Conservation (phyloP, 306 rosid species). For the Betula pendula region DNA sequence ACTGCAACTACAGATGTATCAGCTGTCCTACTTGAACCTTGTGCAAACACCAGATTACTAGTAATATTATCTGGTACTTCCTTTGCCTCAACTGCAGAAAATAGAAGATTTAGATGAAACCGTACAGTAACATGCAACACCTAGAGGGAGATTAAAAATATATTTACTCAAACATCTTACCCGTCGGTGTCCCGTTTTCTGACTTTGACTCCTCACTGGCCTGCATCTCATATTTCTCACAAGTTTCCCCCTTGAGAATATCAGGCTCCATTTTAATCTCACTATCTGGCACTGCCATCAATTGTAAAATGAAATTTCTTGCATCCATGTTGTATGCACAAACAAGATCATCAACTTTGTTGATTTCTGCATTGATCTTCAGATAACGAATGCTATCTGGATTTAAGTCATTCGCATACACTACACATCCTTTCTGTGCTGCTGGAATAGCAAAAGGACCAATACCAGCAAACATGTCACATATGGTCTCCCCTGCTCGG, state of each 20-base stretch:
- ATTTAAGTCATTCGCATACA: conserved; percentile 92
- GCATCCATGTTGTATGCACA: conserved; percentile 80
- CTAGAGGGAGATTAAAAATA: conserved; percentile 17
- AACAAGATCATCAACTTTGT: conserved; percentile 67
- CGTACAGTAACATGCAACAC: conserved; percentile 12
- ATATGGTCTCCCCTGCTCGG: conserved; percentile 68
- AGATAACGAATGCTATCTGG: conserved; percentile 78
- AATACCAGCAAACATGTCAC: conserved; percentile 98
- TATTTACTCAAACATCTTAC: conserved; percentile 35
- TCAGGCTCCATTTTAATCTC: conserved; percentile 39
- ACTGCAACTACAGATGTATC: conserved; percentile 51
- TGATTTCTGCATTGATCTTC: conserved; percentile 75
- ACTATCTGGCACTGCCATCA: conserved; percentile 58
- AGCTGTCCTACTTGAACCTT: conserved; percentile 35
- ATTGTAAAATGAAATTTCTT: conserved; percentile 67
- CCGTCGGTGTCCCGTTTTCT: conserved; percentile 40
- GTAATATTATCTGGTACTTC: conserved; percentile 34
- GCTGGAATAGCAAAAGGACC: conserved; percentile 98
- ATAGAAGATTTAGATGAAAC: conserved; percentile 32
- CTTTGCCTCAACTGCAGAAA: conserved; percentile 54
- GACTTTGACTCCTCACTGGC: conserved; percentile 41
- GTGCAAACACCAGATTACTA: conserved; percentile 29
- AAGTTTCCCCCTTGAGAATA: conserved; percentile 26
- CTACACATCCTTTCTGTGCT: conserved; percentile 85
- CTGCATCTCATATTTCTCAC: conserved; percentile 37